Conservation (phyloP, 345 rosid genomes). For the Bruguiera sexangula region DNA sequence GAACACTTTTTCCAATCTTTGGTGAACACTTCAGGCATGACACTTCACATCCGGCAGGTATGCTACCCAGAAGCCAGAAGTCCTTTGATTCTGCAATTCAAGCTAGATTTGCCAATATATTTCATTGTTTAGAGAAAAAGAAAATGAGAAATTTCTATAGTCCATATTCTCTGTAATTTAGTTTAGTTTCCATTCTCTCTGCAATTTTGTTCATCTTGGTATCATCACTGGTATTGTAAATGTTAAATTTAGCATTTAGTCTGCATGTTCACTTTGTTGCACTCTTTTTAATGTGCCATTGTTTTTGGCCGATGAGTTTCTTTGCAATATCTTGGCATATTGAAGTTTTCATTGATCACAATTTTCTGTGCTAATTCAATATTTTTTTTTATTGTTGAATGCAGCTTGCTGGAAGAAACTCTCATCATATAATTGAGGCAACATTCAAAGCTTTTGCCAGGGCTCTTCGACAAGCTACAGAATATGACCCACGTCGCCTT, state of each 20-base stretch:
- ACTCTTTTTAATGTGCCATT: not conserved
- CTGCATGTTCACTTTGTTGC: not conserved
- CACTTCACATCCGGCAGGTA: slow-evolving; percentile 94
- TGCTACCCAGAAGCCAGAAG: slow-evolving; percentile 64
- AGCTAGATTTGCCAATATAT: not conserved
- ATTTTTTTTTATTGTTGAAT: not conserved
- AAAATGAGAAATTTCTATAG: no score
- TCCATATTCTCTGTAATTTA: no score
- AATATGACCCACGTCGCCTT: slow-evolving; percentile 66
- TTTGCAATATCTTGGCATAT: not conserved
- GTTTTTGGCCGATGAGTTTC: not conserved
- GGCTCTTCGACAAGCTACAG: slow-evolving; percentile 89
- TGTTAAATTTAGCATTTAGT: not conserved
- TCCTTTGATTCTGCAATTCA: slow-evolving; percentile 8
- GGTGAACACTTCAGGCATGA: slow-evolving; percentile 93
- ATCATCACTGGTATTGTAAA: not conserved
- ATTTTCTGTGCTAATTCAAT: not conserved
- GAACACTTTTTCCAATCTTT: slow-evolving; percentile 93
- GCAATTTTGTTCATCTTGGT: no score
- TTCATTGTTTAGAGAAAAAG: no score
- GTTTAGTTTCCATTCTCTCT: no score
- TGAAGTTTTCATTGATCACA: not conserved
- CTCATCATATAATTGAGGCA: slow-evolving; percentile 95
- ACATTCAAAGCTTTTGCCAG: slow-evolving; percentile 97
- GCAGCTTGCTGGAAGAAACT: slow-evolving; percentile 88